Base-by-base conservation (phyloP, 1,284 basidiomycete genomes). In the Tilletia walkeri region DNA sequence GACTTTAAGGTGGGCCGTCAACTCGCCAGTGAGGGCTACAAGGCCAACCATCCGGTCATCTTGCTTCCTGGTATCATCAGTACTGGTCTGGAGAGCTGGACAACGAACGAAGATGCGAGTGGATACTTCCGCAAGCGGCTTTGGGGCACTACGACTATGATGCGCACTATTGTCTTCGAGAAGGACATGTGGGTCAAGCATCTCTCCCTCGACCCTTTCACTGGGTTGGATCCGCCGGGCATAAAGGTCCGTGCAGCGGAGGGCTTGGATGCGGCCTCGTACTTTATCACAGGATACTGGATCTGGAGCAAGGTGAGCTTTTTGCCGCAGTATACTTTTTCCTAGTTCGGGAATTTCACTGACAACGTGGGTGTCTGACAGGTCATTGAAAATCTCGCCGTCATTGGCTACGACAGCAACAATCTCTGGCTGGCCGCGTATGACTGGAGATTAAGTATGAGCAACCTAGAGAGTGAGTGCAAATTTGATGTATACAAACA, bases 181-280 rank as follows among this genome's bases (percentile, higher is more conserved):
- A 90, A 90, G 75, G 90, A 91, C 63, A 87, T 87, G 72, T 99
- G 96, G 96, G 91, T 98, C 75, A 85, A 89, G 38, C 90, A 94
- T 0, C 89, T 99, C 84, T 90, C 92, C 86, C 88, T 99, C 9
- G 95, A 99, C 84, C 90, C 92, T 0, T 76, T 78, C 20, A 96
- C 95, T 0, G 96, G 95, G 0, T 87, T 99, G 4, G 95, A 99
- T 81, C 93, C 93, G 0, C 88, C 89, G 0, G 92, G 90, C n/a
- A 89, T 90, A 72, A 95, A 94, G 83, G 89, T 98, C 61, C 88
- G 95, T 47, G 93, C 95, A 9, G 94, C 93, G 0, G 93, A 98
- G 84, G 95, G 87, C 0, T 75, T 84, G 49, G 81, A 84, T 65
- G 93, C 92, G 2, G 93, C 93, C 5, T 93, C 91, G 76, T 92